A percentile compares a stretch with the other conserved stretches of the same genome.
Conservation (phyloP, 768 basidiomycete species). For the Mycena sanguinolenta region DNA sequence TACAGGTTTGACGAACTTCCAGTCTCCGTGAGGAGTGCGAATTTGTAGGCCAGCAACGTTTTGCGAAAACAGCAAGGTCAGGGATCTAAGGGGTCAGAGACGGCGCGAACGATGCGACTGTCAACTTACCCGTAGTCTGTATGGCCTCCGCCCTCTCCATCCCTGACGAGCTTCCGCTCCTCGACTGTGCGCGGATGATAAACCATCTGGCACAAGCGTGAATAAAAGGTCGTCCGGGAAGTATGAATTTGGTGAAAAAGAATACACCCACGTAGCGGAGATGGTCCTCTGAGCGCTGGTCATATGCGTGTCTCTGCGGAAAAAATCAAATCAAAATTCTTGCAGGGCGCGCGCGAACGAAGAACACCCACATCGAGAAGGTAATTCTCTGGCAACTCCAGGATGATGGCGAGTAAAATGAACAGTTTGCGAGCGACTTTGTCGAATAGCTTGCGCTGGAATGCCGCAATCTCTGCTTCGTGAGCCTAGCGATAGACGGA, state of each 20-base stretch:
- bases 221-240: background rate
- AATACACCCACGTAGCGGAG: constrained; percentile 45
- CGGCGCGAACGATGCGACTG: constrained; percentile 27
- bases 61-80: constrained; percentile 55
- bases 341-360: constrained; percentile 36
- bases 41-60: constrained; percentile 52
- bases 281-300: constrained; percentile 49
- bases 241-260: too few relatives aligned
- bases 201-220: constrained; percentile 43
- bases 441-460: constrained; percentile 47
- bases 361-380: constrained; percentile 46
- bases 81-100: constrained; percentile 42
- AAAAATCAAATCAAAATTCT: background rate
- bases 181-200: constrained; percentile 39
- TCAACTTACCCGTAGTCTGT: too few relatives aligned
- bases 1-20: constrained; percentile 52
- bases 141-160: too few relatives aligned
- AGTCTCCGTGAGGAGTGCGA: constrained; percentile 48
- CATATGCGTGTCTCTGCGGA: constrained; percentile 51
- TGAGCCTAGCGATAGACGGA: constrained; percentile 32
- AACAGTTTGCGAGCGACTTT: constrained; percentile 47
- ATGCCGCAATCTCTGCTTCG: constrained; percentile 46
- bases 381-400: constrained; percentile 62
- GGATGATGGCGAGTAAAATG: constrained; percentile 53
- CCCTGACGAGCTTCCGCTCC: too few relatives aligned